phyloP scores from a whole-genome alignment of 257 asterid species.

The Ocimum tenuiflorum region DNA sequence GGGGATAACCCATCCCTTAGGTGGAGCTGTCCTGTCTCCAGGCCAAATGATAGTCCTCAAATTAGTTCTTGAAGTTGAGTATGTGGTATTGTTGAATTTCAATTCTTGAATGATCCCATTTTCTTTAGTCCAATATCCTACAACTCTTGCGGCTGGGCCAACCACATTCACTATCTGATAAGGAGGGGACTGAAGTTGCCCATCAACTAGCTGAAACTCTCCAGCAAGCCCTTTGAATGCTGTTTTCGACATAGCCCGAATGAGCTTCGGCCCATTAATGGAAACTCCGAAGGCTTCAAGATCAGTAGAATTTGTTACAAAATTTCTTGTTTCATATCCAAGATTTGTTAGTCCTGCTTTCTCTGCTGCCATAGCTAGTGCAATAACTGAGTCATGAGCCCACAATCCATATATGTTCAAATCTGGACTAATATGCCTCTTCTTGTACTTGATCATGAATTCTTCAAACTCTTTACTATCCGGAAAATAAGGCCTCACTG shows the following conservation, averaged over 20 bases:
- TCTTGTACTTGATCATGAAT: slow-evolving; percentile 13
- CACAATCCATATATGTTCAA: slow-evolving; percentile 25
- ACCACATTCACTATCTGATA: slow-evolving; percentile 37
- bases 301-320: slow-evolving; percentile 19
- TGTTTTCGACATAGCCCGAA: slow-evolving; percentile 21
- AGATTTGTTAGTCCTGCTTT: slow-evolving; percentile 2
- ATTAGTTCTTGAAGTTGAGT: slow-evolving; percentile 25
- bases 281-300: slow-evolving; percentile 31
- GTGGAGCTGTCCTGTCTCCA: slow-evolving; percentile 26
- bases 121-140: slow-evolving; percentile 46
- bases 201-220: slow-evolving; percentile 27
- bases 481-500: slow-evolving; percentile 23
- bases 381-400: slow-evolving; percentile 33
- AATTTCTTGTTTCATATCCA: not conserved
- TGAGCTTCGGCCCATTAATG: slow-evolving; percentile 21
- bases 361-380: slow-evolving; percentile 35
- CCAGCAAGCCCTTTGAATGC: slow-evolving; percentile 39
- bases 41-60: slow-evolving; percentile 47
- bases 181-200: slow-evolving; percentile 39
- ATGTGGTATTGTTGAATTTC: not conserved
- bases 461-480: slow-evolving; percentile 15
- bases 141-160: slow-evolving; percentile 24
- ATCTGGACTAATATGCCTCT: not conserved
- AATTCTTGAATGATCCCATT: slow-evolving; percentile 26
- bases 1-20: slow-evolving; percentile 55